A percentile compares a stretch with the other conserved stretches of the same genome.
Evolutionary conservation across 306 rosid genomes (phyloP).

Genomic region (Trifolium pratense): DNA sequence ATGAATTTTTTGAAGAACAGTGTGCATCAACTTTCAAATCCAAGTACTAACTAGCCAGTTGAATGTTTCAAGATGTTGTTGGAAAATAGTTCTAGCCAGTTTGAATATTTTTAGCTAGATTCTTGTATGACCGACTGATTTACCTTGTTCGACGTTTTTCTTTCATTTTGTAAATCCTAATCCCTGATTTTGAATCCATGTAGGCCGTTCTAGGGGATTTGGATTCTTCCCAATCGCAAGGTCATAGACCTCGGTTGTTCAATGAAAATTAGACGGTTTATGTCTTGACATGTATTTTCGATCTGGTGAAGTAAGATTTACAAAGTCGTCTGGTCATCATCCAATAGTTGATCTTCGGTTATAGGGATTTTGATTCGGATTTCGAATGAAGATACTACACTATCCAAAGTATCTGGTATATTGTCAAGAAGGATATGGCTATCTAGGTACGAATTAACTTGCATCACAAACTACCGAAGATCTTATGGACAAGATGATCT

Average conservation of each 20-base stretch:
- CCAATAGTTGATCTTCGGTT: background rate
- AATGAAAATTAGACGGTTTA: background rate
- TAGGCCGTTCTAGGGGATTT: background rate
- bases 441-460: too few relatives aligned
- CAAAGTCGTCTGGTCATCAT: background rate
- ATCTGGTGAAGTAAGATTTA: background rate
- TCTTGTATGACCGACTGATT: background rate
- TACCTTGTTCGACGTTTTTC: background rate
- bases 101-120: constrained; percentile 6
- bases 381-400: too few relatives aligned
- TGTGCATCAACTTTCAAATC: background rate
- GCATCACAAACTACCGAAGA: too few relatives aligned
- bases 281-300: background rate
- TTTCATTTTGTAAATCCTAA: background rate
- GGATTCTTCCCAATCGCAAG: background rate
- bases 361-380: background rate
- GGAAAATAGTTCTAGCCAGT: background rate
- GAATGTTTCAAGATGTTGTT: background rate
- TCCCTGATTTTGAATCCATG: background rate
- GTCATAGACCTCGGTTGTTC: background rate
- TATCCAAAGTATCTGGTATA: too few relatives aligned
- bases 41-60: too few relatives aligned
- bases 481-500: too few relatives aligned
- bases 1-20: background rate
- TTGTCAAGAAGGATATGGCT: too few relatives aligned